A percentile compares a stretch with the other conserved stretches of the same genome.
Evolutionary conservation across 768 basidiomycete genomes (phyloP).

Genomic region (Fomitopsis serialis): DNA sequence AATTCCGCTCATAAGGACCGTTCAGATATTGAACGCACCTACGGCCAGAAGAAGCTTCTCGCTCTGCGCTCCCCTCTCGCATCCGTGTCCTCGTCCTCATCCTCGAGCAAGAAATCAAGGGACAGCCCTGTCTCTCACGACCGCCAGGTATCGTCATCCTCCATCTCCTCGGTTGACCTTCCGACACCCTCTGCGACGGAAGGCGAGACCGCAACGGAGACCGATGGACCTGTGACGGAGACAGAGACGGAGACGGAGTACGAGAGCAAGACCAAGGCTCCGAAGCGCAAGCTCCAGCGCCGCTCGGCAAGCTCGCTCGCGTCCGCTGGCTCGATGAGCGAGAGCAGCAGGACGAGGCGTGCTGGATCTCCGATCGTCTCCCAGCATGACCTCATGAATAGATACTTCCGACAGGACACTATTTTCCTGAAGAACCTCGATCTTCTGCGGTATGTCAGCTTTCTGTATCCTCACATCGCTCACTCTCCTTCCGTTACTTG

Average conservation of each 20-base stretch:
- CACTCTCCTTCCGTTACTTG: no score
- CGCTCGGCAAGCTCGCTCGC: constrained; percentile 3
- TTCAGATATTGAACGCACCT: constrained; percentile 49
- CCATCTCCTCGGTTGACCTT: constrained; percentile 14
- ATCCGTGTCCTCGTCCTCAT: constrained; percentile 11
- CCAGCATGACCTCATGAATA: constrained; percentile 84
- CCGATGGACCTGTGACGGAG: constrained; percentile 58
- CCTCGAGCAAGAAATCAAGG: constrained; percentile 8
- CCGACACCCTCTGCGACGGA: constrained; percentile 64
- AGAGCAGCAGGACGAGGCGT: constrained; percentile 1
- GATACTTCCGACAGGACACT: constrained; percentile 87
- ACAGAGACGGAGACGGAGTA: constrained; percentile 45
- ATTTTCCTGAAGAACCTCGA: constrained; percentile 81
- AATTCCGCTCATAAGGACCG: not conserved
- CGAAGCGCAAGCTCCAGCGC: constrained; percentile 6
- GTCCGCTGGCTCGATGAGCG: constrained; percentile 1
- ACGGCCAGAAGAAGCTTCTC: constrained; percentile 88
- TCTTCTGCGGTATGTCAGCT: constrained; percentile 61
- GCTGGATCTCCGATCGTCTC: constrained; percentile 31
- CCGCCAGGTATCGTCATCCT: constrained; percentile 24
- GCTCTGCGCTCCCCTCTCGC: constrained; percentile 73
- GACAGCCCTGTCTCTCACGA: constrained; percentile 15
- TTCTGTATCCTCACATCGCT: not conserved
- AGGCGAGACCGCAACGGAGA: constrained; percentile 70
- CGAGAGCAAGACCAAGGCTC: constrained; percentile 6